Evolutionary conservation across 345 rosid species (phyloP).

Genomic region (Ricinus communis): DNA sequence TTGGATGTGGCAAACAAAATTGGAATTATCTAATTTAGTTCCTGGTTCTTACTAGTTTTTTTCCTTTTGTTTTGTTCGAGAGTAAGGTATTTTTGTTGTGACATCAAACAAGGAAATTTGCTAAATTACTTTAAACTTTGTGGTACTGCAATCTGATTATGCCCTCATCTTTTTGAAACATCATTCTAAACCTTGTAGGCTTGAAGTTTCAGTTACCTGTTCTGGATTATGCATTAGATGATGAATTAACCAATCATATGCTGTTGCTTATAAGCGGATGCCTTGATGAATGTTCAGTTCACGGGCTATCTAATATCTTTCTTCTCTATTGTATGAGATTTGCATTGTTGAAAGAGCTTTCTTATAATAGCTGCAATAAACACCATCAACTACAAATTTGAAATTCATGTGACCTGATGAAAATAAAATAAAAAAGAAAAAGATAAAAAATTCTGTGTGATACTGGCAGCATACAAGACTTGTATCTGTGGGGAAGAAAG

Average conservation of each 20-base stretch:
- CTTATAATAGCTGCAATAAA: no score
- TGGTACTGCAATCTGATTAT: slow-evolving; percentile 13
- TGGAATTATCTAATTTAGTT: slow-evolving; percentile 64
- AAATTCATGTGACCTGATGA: no score
- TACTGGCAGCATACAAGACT: no score
- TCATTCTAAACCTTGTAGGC: neutral
- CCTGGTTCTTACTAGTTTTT: neutral
- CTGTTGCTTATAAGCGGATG: neutral
- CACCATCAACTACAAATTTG: no score
- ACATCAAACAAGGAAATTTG: neutral
- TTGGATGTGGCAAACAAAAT: slow-evolving; percentile 98
- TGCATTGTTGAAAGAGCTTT: no score
- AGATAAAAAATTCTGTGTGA: no score
- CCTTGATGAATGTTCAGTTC: neutral
- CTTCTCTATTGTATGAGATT: no score
- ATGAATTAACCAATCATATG: neutral
- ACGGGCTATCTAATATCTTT: neutral
- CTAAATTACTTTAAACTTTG: slow-evolving; percentile 5
- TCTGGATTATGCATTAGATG: neutral
- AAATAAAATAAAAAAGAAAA: no score
- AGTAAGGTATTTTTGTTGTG: slow-evolving; percentile 13
- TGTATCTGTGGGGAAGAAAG: no score
- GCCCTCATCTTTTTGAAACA: neutral
- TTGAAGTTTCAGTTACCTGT: neutral
- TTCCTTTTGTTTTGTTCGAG: slow-evolving; percentile 1